Conservation (phyloP, 306 rosid species). For the Mucuna pruriens region DNA sequence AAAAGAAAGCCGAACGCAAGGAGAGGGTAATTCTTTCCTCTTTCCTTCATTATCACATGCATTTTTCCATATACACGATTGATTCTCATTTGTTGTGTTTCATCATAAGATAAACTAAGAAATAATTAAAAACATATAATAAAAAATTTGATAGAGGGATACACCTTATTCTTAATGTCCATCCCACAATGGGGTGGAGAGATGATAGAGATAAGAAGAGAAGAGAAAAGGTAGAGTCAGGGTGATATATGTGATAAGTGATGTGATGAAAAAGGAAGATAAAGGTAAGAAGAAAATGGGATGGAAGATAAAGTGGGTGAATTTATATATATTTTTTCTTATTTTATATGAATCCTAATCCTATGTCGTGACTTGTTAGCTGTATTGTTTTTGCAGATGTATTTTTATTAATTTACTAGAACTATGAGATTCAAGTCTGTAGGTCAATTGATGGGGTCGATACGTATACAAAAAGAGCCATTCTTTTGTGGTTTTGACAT, state of each 20-base stretch:
- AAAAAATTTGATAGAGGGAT: too few species aligned
- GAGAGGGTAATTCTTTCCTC: slow-evolving; percentile 70
- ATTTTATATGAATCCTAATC: not conserved
- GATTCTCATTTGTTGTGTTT: not conserved
- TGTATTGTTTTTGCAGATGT: not conserved
- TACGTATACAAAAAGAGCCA: not conserved
- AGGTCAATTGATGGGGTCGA: not conserved
- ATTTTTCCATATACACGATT: not conserved
- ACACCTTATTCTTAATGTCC: too few species aligned
- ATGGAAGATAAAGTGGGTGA: too few species aligned
- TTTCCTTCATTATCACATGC: not conserved
- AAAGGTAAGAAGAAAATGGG: too few species aligned
- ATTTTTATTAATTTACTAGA: not conserved
- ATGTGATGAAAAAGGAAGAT: too few species aligned
- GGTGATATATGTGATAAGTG: too few species aligned
- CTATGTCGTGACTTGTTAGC: not conserved
- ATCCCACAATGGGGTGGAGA: too few species aligned
- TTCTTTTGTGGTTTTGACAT: not conserved
- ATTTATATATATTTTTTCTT: too few species aligned
- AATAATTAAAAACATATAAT: too few species aligned
- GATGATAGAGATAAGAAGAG: too few species aligned
- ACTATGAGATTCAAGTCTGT: not conserved
- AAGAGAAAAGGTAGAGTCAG: too few species aligned
- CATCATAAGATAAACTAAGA: not conserved
- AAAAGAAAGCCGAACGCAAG: slow-evolving; percentile 84